phyloP scores from a whole-genome alignment of 2,329 filamentous ascomycete species.

The Pseudogymnoascus sp. region DNA sequence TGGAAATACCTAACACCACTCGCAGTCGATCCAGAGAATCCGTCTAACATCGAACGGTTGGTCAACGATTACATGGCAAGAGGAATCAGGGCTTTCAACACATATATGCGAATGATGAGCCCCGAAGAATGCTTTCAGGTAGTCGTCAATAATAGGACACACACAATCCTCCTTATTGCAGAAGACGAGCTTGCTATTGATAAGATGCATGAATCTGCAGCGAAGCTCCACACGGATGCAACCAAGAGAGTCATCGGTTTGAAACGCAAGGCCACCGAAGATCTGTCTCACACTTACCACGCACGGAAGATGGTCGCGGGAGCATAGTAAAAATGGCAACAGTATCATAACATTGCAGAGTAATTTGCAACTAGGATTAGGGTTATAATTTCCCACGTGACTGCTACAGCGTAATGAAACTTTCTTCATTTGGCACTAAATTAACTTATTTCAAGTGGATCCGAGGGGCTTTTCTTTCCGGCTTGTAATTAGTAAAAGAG shows the following conservation, averaged over 20 bases:
- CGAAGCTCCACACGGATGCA: neutral
- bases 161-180: neutral
- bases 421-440: neutral
- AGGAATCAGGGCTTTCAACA: neutral
- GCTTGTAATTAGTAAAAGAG: neutral
- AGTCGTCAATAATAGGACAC: neutral
- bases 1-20: constrained; percentile 2
- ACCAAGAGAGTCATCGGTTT: neutral
- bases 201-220: neutral
- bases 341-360: neutral
- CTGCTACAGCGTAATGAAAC: neutral
- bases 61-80: neutral
- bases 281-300: neutral
- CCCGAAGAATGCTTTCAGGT: neutral
- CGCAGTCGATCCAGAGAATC: neutral
- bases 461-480: neutral
- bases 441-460: neutral
- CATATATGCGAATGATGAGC: neutral
- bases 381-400: neutral
- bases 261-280: neutral
- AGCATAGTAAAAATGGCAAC: neutral
- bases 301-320: neutral
- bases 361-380: neutral
- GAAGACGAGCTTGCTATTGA: neutral
- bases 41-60: neutral